phyloP scores from a whole-genome alignment of 225 moss, liverwort and hornwort species.

The Takakia lepidozioides region DNA sequence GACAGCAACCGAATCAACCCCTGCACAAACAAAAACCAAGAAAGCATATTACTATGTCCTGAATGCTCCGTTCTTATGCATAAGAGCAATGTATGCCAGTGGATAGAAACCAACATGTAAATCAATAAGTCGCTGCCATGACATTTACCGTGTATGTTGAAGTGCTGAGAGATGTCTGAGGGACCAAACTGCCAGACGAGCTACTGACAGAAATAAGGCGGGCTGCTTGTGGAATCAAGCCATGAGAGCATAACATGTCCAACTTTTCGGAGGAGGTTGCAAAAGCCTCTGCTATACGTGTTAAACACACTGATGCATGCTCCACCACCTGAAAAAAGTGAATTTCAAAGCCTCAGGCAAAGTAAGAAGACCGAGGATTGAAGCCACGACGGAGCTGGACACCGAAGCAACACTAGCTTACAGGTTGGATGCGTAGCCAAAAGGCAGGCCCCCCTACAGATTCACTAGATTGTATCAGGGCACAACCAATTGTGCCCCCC shows the following conservation, averaged over 20 bases:
- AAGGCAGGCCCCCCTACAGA: too few relatives aligned
- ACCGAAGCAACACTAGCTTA: too few relatives aligned
- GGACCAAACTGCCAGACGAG: conserved; percentile 66
- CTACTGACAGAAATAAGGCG: conserved; percentile 86
- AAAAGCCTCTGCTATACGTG: conserved; percentile 90
- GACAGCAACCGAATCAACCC: conserved; percentile 87
- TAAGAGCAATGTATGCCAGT: background rate
- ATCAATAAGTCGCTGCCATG: too few relatives aligned
- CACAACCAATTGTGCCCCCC: too few relatives aligned
- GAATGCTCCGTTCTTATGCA: background rate
- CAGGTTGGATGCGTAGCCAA: too few relatives aligned
- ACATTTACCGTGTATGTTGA: conserved; percentile 82
- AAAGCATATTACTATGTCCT: background rate
- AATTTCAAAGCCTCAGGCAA: background rate
- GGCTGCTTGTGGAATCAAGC: conserved; percentile 79
- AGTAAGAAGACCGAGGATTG: too few relatives aligned
- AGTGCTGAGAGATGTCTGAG: conserved; percentile 84
- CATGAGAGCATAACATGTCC: conserved; percentile 87
- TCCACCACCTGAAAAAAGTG: conserved; percentile 73
- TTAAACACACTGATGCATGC: conserved; percentile 91
- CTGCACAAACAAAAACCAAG: conserved; percentile 41
- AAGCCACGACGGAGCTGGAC: too few relatives aligned
- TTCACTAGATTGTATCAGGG: too few relatives aligned
- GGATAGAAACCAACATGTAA: too few relatives aligned
- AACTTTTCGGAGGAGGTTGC: conserved; percentile 76